Base-by-base conservation (phyloP, 1,284 basidiomycete genomes). In the Melampsora americana region DNA sequence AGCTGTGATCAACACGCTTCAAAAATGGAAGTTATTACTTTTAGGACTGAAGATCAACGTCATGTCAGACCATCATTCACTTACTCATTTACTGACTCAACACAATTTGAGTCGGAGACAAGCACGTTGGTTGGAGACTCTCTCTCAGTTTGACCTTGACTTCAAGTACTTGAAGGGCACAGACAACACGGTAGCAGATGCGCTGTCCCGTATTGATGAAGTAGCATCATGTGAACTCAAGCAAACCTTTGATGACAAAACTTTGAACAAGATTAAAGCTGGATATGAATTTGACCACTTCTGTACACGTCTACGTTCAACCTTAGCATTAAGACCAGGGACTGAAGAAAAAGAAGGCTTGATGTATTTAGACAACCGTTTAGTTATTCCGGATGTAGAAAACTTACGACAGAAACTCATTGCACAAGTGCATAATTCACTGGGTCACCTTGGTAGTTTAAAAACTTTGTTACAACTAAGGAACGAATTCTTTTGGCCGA, bases 401-500 rank as follows among this genome's bases (percentile, higher is more conserved):
- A 46, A 72, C 1, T 5, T 84, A 0, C 76, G 80, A 7, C 79
- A 82, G 42, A 46, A 67, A 14, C 71, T 84, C 0, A 82, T 79
- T 62, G 77, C 68, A 0, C 72, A 83, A 1, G 81, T 82, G 0
- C 83, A 83, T 65, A 79, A 83, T 48, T 71, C 81, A 0, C 81
- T 82, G 0, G 83, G 85, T 0, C 85, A 86, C 73, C 84, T 84
- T 69, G 83, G 85, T 0, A 79, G 80, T 26, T 79, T 83, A 23
- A 85, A 85, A 68, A 80, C 79, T 20, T 84, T 85, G 66, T 79
- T 72, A 0, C 59, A 81, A 0, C 78, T 85, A 0, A 76, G 79
- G 0, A 67, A 78, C 4, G 80, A 80, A 0, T 86, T 82, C 66
- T 85, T 84, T 78, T 86, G 85, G 85, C 85, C 83, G 0, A 78